These are phyloP conservation scores for Microcera coccophila DNA, from an alignment of 2,329 filamentous ascomycete genomes.

Conservation along the genomic window DNA sequence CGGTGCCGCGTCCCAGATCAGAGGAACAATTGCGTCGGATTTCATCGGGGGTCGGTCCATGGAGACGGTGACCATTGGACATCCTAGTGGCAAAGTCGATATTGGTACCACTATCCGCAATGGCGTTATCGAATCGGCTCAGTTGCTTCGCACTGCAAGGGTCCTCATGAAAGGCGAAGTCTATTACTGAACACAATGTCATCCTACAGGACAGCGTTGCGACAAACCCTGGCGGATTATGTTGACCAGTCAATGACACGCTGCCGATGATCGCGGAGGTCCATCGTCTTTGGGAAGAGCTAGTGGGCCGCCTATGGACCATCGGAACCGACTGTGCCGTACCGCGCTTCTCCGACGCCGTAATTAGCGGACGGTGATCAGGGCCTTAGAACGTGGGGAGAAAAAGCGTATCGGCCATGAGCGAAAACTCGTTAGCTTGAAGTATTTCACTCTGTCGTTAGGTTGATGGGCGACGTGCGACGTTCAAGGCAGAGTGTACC, in stretches of 20 bases:
- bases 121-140: conserved; percentile 41
- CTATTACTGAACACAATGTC: conserved; percentile 35
- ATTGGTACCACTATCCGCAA: conserved; percentile 40
- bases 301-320: background rate
- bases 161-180: conserved; percentile 49
- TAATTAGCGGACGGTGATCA: too few species aligned
- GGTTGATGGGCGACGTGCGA: background rate
- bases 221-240: background rate
- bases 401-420: background rate
- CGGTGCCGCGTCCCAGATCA: conserved; percentile 46
- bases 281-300: background rate
- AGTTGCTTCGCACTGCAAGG: conserved; percentile 45
- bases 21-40: conserved; percentile 40
- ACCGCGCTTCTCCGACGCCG: too few species aligned
- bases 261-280: background rate
- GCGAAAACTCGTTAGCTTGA: too few species aligned
- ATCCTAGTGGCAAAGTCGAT: conserved; percentile 45
- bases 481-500: background rate
- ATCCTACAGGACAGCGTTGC: background rate
- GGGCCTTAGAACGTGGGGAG: background rate
- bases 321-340: background rate
- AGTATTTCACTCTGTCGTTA: too few species aligned
- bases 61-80: conserved; percentile 39
- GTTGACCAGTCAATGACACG: background rate
- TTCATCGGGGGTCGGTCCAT: conserved; percentile 22